Base-by-base conservation (phyloP, 2,329 filamentous ascomycete species). In the Exophiala calicioides region DNA sequence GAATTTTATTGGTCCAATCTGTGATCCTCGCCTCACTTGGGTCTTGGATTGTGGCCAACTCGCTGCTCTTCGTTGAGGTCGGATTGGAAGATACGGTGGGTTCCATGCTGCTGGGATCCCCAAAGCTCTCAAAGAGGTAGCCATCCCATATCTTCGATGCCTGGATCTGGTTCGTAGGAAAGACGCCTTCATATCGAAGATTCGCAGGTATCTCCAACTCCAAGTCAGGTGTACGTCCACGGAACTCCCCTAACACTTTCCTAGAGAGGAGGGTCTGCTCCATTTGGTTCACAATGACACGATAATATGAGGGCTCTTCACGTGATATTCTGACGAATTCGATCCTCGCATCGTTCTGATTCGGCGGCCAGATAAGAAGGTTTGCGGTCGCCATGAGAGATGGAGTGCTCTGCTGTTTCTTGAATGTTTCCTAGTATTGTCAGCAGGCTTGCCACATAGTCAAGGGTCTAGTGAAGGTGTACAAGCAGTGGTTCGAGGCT, bases 121-220 rank as follows among this genome's bases (percentile, higher is more conserved):
- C 66, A n/a, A 68, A 51, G 37, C 60, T 59, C 18, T 55, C 47
- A 40, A 65, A 68, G 6, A 53, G 56, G 40, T 60, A 63, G 39
- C 60, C 52, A 18, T 53, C 52, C 66, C 66, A 69, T 12, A 66
- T 47, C 7, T 55, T 60, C 4, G 65, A 64, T 8, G 44, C 44
- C 10, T 56, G 60, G 18, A 58, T 44, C 13, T 57, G 52, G 10
- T 42, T 45, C 9, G 50, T 58, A 6, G 55, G 43, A 3, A 18
- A 26, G 10, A 46, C 21, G 20, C 20, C 43, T 15, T 30, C 23
- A 5, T 19, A 21, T n/a, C 30, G 29, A 21, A 55, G 37, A 35
- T 46, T 48, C 7, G 19, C 13, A 35, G 47, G 53, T 21, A 44
- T 27, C 15, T 44, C 18, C 23, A 46, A 44, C 7, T 44, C 19